phyloP scores from a whole-genome alignment of 2,329 filamentous ascomycete species.

The Aspergillus eucalypticola region DNA sequence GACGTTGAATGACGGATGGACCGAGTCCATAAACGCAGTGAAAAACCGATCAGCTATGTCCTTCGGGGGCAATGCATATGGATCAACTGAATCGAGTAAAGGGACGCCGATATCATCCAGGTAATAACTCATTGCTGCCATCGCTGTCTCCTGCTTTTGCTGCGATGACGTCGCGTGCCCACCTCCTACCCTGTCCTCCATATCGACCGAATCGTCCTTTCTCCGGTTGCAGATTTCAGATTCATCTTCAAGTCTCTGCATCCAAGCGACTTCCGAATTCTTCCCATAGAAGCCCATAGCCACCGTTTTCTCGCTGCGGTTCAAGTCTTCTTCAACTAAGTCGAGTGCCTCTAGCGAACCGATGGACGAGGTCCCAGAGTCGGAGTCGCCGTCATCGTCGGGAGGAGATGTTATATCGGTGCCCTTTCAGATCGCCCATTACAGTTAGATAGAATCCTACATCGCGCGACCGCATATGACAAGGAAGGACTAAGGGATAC shows the following conservation, averaged over 20 bases:
- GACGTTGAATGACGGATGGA: constrained; percentile 45
- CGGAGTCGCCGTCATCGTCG: constrained; percentile 19
- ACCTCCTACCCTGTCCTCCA: not conserved
- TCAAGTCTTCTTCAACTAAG: constrained; percentile 44
- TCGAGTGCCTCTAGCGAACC: constrained; percentile 46
- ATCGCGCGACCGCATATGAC: too few species aligned
- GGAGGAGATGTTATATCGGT: not conserved
- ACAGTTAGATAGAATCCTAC: not conserved
- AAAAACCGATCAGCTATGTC: constrained; percentile 42
- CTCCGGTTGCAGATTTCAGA: constrained; percentile 23
- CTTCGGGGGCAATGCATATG: constrained; percentile 39
- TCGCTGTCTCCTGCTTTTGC: constrained; percentile 19
- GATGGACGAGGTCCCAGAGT: constrained; percentile 27
- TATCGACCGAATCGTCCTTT: constrained; percentile 1
- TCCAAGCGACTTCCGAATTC: constrained; percentile 47
- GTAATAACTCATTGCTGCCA: constrained; percentile 39
- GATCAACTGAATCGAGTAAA: constrained; percentile 35
- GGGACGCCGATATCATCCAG: constrained; percentile 43
- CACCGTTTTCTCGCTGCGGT: constrained; percentile 36
- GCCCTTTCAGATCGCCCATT: not conserved
- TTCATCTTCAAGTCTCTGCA: constrained; percentile 40
- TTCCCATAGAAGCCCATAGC: constrained; percentile 46
- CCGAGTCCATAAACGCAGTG: constrained; percentile 39
- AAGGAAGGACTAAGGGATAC: too few species aligned
- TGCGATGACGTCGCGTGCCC: not conserved